These are phyloP conservation scores for Neurospora sp. DNA, from an alignment of 2,329 filamentous ascomycete genomes.

Conservation along the genomic window DNA sequence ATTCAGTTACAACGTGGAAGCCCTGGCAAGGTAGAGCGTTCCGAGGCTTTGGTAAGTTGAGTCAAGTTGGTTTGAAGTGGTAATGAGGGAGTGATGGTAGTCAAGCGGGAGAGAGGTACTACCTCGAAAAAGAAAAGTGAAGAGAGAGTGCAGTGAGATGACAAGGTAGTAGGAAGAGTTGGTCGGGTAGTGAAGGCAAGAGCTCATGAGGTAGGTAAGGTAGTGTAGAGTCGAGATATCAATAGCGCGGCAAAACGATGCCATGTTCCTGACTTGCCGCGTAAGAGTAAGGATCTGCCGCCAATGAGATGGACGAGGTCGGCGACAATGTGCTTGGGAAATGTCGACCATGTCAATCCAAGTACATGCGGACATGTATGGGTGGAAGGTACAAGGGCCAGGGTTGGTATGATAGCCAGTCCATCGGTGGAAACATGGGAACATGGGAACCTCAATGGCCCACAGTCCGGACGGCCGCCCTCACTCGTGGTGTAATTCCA, in stretches of 20 bases:
- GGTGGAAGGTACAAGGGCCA: background rate
- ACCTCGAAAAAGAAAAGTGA: slow-evolving; percentile 1
- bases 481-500: background rate
- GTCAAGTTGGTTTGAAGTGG: background rate
- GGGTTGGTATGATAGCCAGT: background rate
- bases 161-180: slow-evolving; percentile 12
- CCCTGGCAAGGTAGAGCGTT: background rate
- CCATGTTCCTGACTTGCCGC: background rate
- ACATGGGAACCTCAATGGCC: background rate
- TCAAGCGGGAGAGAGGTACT: background rate
- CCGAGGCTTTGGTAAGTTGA: background rate
- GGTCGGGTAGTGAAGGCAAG: slow-evolving; percentile 17
- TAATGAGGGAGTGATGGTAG: background rate
- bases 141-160: slow-evolving; percentile 4
- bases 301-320: slow-evolving; percentile 5
- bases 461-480: background rate
- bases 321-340: slow-evolving; percentile 4
- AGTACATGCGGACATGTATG: background rate
- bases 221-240: slow-evolving; percentile 16
- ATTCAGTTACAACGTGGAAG: background rate
- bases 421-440: background rate
- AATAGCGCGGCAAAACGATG: slow-evolving; percentile 7
- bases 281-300: slow-evolving; percentile 3
- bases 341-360: background rate
- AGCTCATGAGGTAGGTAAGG: slow-evolving; percentile 6